These are phyloP conservation scores for Alliaria petiolata DNA, from an alignment of 345 rosid genomes.

Conservation along the genomic window DNA sequence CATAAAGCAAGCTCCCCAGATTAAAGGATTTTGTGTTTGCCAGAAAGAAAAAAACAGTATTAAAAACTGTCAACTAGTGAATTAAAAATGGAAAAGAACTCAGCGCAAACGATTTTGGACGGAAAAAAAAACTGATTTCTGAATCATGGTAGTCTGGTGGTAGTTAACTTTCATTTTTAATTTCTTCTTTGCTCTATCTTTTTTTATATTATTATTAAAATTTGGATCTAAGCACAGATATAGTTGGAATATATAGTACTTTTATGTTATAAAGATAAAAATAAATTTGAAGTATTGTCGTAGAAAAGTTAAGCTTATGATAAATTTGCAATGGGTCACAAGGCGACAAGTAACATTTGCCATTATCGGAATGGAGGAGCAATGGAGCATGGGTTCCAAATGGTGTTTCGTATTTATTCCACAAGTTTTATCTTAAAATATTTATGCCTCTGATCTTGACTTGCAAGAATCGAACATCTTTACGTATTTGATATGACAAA, in stretches of 20 bases:
- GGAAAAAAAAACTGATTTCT: conserved; percentile 6
- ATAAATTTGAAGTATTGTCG: not conserved
- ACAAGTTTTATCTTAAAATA: not conserved
- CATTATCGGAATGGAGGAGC: conserved; percentile 10
- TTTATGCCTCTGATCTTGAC: conserved; percentile 8
- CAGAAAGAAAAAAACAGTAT: not conserved
- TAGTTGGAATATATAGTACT: not conserved
- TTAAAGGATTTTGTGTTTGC: conserved; percentile 3
- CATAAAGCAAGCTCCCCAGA: conserved; percentile 1
- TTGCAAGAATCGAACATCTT: conserved; percentile 14
- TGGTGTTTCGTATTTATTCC: not conserved
- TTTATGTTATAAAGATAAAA: not conserved
- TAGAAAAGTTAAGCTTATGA: not conserved
- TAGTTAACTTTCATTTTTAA: not conserved
- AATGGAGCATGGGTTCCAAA: conserved; percentile 14
- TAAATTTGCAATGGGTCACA: not conserved
- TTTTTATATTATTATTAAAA: not conserved
- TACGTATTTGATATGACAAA: conserved; percentile 6
- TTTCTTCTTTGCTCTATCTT: not conserved
- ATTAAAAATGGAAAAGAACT: not conserved
- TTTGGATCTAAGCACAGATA: not conserved
- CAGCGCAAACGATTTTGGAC: not conserved
- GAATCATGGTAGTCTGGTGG: not conserved
- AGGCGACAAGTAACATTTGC: not conserved
- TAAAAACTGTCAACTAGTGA: not conserved